These are phyloP conservation scores for Aspergillus heteromorphus DNA, from an alignment of 495 filamentous ascomycete species.

Conservation along the genomic window DNA sequence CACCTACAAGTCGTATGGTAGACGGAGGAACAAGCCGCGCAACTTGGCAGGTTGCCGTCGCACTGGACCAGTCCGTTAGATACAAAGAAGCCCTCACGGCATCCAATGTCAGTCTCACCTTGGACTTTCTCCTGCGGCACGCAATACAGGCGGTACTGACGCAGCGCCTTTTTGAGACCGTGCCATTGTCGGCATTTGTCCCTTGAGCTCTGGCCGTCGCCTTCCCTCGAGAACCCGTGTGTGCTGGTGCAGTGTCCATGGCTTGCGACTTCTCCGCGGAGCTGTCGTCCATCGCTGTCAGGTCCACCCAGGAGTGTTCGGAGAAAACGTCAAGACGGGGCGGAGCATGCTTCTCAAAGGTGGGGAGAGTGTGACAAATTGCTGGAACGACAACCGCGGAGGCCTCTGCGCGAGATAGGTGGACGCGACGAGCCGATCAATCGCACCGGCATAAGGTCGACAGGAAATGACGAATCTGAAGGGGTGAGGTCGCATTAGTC, in stretches of 20 bases:
- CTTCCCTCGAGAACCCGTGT: constrained; percentile 13
- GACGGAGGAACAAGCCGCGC: constrained; percentile 90
- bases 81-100: not conserved
- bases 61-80: constrained; percentile 49
- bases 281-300: constrained; percentile 23
- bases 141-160: constrained; percentile 93
- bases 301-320: constrained; percentile 28
- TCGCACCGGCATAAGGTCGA: not conserved
- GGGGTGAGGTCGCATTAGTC: not conserved
- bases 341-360: constrained; percentile 20
- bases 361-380: constrained; percentile 2
- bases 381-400: not conserved
- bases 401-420: constrained; percentile 1
- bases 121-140: constrained; percentile 83
- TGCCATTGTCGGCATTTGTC: constrained; percentile 29
- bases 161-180: constrained; percentile 69
- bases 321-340: constrained; percentile 10
- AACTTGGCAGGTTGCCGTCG: constrained; percentile 87
- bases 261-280: constrained; percentile 21
- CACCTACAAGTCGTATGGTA: constrained; percentile 68
- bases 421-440: not conserved
- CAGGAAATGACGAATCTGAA: not conserved
- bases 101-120: constrained; percentile 41
- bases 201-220: constrained; percentile 16
- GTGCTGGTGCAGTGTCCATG: constrained; percentile 8